Base-by-base conservation (phyloP, 768 basidiomycete genomes). In the Serendipita vermifera region DNA sequence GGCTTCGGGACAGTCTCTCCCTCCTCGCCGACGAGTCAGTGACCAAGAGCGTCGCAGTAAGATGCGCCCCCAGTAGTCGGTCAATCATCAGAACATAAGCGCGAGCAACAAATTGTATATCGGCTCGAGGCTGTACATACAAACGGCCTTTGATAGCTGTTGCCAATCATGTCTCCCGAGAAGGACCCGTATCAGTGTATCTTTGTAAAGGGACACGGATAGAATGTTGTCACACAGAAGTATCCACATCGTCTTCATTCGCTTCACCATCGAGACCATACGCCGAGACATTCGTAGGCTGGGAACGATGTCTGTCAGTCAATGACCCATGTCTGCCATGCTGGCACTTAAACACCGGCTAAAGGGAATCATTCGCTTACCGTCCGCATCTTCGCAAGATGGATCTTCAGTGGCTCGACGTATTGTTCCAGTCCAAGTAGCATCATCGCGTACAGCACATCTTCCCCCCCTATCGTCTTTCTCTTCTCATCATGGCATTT, bases 391-490 rank as follows among this genome's bases (percentile, higher is more conserved):
- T 94, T 94, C 3, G 91, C 82, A 40, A 98, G 71, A 70, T 96
- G 90, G 54, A 97, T 88, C 71, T 87, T 90, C 57, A 96, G 72
- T 33, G 87, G 86, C 72, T 92, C 88, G 46, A 85, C 85, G 64
- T 97, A 96, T 64, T 94, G 87, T 62, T 96, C 93, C 63, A 96
- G 96, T 22, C 94, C 94, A 20, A 98, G 77, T 33, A 83, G 78
- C 33, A 77, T 72, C 89, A 97, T 92, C n/a, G 92, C 92, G 62
- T 89, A 86, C 57, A 98, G 70, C 41, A 98, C 93, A 68, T 98
- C 94, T 74, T 98, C 93, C 24, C 94, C 94, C 11, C 90, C 92
- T 39, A 97, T 92, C 58, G 94, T 98, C 75, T 98, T 98, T 59
- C 94, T 78, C 71, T 98, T 98, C 38, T 97, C 93, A 62, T 86